These are phyloP conservation scores for Paramyrothecium sp. DNA, from an alignment of 2,329 filamentous ascomycete species.

Conservation along the genomic window DNA sequence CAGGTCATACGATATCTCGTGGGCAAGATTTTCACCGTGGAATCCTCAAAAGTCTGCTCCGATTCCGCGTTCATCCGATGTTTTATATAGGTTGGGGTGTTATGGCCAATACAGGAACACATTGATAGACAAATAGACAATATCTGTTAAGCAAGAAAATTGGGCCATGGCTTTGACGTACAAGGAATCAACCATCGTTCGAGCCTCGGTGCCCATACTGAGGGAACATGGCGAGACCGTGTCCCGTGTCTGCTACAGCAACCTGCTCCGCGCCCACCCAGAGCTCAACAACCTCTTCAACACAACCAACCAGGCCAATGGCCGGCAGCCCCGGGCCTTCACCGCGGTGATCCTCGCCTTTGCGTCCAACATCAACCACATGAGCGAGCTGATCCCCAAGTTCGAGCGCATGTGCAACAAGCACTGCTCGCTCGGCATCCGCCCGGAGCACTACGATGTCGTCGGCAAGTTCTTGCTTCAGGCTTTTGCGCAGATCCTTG, in stretches of 20 bases:
- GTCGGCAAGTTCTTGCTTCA: constrained; percentile 64
- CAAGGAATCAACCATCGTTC: neutral
- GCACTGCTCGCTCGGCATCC: constrained; percentile 64
- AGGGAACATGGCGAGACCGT: constrained; percentile 61
- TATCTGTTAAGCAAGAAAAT: too few relatives aligned
- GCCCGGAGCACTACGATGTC: constrained; percentile 63
- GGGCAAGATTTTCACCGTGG: neutral
- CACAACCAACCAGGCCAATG: constrained; percentile 19
- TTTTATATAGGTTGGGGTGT: neutral
- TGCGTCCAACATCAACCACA: constrained; percentile 62
- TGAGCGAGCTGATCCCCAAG: constrained; percentile 3
- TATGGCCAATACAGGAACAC: too few relatives aligned
- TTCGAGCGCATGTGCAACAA: constrained; percentile 60
- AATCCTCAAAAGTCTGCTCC: too few relatives aligned
- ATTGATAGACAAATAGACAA: too few relatives aligned
- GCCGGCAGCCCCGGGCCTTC: constrained; percentile 19
- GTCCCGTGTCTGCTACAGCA: constrained; percentile 65
- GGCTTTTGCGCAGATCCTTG: constrained; percentile 63
- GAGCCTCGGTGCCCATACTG: neutral
- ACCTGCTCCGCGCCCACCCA: constrained; percentile 61
- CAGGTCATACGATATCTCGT: neutral
- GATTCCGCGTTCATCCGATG: too few relatives aligned
- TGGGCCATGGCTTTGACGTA: constrained; percentile 1
- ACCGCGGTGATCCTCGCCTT: constrained; percentile 56
- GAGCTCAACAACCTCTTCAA: constrained; percentile 68